Percentiles rank a stretch among this genome's conserved stretches.
Evolutionary conservation across 805 yeast genomes (phyloP).

Genomic region (Lipomyces spencermartinsiae): DNA sequence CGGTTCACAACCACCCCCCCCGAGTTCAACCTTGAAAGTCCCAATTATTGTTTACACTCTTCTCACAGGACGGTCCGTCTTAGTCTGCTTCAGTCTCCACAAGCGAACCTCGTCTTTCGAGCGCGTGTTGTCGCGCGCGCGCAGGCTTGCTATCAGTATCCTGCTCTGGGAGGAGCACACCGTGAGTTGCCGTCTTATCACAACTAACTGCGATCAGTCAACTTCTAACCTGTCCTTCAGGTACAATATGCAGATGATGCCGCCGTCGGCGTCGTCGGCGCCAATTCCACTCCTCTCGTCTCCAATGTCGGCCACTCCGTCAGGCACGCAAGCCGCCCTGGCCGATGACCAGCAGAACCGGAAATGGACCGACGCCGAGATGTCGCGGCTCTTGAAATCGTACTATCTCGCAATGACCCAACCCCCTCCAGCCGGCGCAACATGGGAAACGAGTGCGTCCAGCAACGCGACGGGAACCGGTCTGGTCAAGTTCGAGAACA

Average conservation of each 20-base stretch:
- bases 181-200: neutral
- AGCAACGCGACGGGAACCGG: slow-evolving; percentile 15
- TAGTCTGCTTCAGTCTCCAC: neutral
- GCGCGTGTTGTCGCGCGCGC: neutral
- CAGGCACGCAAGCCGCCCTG: neutral
- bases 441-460: slow-evolving; percentile 16
- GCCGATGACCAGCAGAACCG: slow-evolving; percentile 31
- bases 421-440: slow-evolving; percentile 27
- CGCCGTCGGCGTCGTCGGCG: neutral
- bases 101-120: neutral
- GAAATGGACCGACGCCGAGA: slow-evolving; percentile 35
- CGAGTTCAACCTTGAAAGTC: neutral
- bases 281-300: slow-evolving; percentile 6
- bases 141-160: neutral
- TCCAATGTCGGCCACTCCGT: neutral
- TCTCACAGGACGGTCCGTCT: neutral
- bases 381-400: slow-evolving; percentile 24
- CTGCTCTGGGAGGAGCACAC: neutral
- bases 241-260: neutral
- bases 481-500: slow-evolving; percentile 31
- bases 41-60: neutral
- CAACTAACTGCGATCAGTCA: neutral
- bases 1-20: neutral
- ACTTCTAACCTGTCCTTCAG: neutral
- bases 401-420: slow-evolving; percentile 33